These are phyloP conservation scores for Chlorella sorokiniana DNA, from an alignment of 139 green algal species.

Conservation along the genomic window DNA sequence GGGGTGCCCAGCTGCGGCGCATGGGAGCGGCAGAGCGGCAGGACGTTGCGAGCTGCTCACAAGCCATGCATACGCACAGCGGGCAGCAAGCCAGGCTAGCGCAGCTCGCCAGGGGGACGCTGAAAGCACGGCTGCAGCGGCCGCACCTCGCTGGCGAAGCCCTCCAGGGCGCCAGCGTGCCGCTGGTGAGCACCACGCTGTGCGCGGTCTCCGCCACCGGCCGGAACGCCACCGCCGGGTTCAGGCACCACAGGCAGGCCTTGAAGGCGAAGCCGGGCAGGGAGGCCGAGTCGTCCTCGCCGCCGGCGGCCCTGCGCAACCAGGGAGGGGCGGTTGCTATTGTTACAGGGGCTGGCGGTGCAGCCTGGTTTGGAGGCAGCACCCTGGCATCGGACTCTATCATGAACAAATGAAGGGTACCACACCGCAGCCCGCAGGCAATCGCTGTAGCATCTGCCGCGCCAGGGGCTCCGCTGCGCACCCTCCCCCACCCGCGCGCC, in stretches of 20 bases:
- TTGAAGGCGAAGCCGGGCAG: constrained; percentile 15
- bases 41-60: neutral
- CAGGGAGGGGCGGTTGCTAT: neutral
- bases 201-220: constrained; percentile 37
- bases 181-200: constrained; percentile 78
- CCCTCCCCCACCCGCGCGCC: neutral
- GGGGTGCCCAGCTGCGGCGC: constrained; percentile 52
- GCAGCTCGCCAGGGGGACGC: too few relatives aligned
- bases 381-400: too few relatives aligned
- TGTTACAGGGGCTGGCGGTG: neutral
- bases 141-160: constrained; percentile 86
- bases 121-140: too few relatives aligned
- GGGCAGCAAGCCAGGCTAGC: neutral
- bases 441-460: neutral
- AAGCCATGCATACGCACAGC: neutral
- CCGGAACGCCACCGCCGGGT: constrained; percentile 73
- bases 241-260: constrained; percentile 83
- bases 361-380: neutral
- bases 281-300: neutral
- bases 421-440: neutral
- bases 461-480: neutral
- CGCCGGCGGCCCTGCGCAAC: neutral
- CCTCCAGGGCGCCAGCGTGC: constrained; percentile 89
- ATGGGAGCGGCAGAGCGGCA: neutral
- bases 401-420: too few relatives aligned